A percentile compares a stretch with the other conserved stretches of the same genome.
Evolutionary conservation across 768 basidiomycete genomes (phyloP).

Genomic region (Tubosaeta sp.): DNA sequence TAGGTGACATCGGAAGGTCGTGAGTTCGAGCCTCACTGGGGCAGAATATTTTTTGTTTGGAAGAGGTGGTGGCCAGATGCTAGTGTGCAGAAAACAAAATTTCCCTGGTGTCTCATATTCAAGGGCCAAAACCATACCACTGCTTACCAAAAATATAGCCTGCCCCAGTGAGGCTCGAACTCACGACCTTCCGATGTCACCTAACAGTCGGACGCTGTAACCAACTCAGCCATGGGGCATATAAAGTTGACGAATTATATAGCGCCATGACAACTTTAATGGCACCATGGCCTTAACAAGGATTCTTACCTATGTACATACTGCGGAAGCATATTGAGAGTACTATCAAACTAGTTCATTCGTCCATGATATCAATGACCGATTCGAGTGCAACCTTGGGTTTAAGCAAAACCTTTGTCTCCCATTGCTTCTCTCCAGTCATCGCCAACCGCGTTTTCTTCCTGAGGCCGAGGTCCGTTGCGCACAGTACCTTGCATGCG

Average conservation of each 20-base stretch:
- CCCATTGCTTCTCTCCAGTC: slow-evolving; percentile 29
- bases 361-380: slow-evolving; percentile 32
- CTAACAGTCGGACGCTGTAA: slow-evolving; percentile 77
- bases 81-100: too few relatives aligned
- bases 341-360: slow-evolving; percentile 10
- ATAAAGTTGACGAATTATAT: not conserved
- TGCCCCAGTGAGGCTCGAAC: slow-evolving; percentile 67
- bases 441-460: slow-evolving; percentile 24
- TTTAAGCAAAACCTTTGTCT: slow-evolving; percentile 32
- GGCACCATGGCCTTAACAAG: too few relatives aligned
- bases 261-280: not conserved
- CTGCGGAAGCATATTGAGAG: too few relatives aligned
- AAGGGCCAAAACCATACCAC: too few relatives aligned
- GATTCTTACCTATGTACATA: too few relatives aligned
- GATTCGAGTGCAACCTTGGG: slow-evolving; percentile 39
- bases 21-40: slow-evolving; percentile 67
- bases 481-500: slow-evolving; percentile 28
- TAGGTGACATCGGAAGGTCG: slow-evolving; percentile 58
- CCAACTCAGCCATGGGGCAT: slow-evolving; percentile 79
- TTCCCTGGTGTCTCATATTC: too few relatives aligned
- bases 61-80: too few relatives aligned
- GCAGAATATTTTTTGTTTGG: slow-evolving; percentile 31
- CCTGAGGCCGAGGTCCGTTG: slow-evolving; percentile 36
- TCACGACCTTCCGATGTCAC: slow-evolving; percentile 58
- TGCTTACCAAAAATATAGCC: slow-evolving; percentile 13